A percentile compares a stretch with the other conserved stretches of the same genome.
Evolutionary conservation across 208 protist genomes (phyloP).

Genomic region (Crithidia mellificae): DNA sequence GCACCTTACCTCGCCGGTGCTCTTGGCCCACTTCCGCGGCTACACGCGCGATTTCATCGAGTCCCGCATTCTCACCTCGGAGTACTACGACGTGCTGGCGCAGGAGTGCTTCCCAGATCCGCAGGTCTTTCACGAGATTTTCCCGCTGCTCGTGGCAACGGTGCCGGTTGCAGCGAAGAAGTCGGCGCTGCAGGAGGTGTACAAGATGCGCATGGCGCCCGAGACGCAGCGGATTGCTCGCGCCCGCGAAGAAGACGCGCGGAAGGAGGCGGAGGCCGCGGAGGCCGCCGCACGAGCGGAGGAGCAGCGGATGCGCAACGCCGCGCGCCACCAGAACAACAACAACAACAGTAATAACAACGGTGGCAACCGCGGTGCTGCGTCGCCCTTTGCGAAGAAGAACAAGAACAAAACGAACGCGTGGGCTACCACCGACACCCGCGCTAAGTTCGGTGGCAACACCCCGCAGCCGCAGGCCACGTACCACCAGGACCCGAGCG

Average conservation of each 20-base stretch:
- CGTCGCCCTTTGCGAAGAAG: slow-evolving; percentile 25
- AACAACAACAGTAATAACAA: not conserved
- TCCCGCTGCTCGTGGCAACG: slow-evolving; percentile 74
- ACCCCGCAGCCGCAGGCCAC: not conserved
- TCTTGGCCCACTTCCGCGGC: slow-evolving; percentile 46
- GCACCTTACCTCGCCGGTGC: slow-evolving; percentile 41
- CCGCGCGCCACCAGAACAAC: slow-evolving; percentile 3
- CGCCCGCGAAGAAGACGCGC: slow-evolving; percentile 50
- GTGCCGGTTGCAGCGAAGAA: slow-evolving; percentile 48
- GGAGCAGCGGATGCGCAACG: slow-evolving; percentile 21
- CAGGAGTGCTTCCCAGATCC: slow-evolving; percentile 51
- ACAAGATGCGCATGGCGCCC: slow-evolving; percentile 74
- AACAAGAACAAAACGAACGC: slow-evolving; percentile 38
- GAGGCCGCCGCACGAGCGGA: slow-evolving; percentile 21
- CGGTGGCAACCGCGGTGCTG: slow-evolving; percentile 1
- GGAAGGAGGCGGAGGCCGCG: slow-evolving; percentile 42
- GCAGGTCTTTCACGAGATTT: slow-evolving; percentile 59
- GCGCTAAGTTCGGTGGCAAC: slow-evolving; percentile 28
- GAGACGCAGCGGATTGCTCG: slow-evolving; percentile 58
- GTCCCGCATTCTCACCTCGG: slow-evolving; percentile 50
- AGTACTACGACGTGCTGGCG: slow-evolving; percentile 71
- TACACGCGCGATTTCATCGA: slow-evolving; percentile 73
- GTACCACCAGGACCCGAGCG: slow-evolving; percentile 17
- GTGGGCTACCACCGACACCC: slow-evolving; percentile 38
- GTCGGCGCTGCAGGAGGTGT: slow-evolving; percentile 61